A percentile compares a stretch with the other conserved stretches of the same genome.
These are phyloP conservation scores for Suillus subalutaceus DNA, from an alignment of 768 basidiomycete genomes.

Conservation along the genomic window DNA sequence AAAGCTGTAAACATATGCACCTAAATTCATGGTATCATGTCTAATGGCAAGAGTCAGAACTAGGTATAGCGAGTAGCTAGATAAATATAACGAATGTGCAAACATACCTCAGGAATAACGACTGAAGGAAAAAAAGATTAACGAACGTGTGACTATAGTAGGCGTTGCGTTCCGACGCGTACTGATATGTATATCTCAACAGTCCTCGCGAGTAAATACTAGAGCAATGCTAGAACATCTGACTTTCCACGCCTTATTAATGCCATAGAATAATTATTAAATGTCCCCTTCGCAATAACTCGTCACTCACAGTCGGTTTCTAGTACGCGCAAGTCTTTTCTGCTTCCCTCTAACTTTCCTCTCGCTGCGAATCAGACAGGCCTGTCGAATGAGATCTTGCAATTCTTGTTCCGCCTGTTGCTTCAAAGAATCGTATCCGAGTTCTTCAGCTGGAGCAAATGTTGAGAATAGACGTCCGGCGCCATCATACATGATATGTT, in stretches of 20 bases:
- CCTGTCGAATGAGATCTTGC: neutral
- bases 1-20: too few species aligned
- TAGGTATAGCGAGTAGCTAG: too few species aligned
- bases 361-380: neutral
- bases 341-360: neutral
- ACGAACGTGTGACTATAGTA: too few species aligned
- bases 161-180: too few species aligned
- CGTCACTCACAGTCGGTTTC: neutral
- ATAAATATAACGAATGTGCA: too few species aligned
- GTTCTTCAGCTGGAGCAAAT: neutral
- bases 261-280: neutral
- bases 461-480: neutral
- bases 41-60: too few species aligned
- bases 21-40: neutral
- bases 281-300: neutral
- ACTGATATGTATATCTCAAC: too few species aligned
- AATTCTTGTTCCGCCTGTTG: neutral
- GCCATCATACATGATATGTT: neutral
- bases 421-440: neutral
- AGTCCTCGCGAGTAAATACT: neutral
- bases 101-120: too few species aligned
- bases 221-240: neutral
- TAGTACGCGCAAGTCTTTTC: neutral
- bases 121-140: too few species aligned
- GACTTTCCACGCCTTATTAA: neutral